A percentile compares a stretch with the other conserved stretches of the same genome.
Conservation (phyloP, 331 rosid genomes). For the Spiraea crenata region DNA sequence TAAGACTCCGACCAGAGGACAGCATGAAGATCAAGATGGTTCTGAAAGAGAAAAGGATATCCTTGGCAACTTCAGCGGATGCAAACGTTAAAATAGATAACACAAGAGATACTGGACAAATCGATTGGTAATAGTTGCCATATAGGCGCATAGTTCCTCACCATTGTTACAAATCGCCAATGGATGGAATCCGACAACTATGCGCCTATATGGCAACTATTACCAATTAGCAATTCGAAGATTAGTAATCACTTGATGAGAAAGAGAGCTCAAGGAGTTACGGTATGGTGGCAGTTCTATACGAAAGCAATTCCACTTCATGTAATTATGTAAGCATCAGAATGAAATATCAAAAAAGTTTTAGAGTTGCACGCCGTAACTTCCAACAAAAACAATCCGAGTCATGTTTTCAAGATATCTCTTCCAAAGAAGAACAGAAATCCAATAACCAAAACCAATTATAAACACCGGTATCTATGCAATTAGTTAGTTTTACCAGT, state of each 20-base stretch:
- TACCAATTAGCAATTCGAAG: constrained; percentile 12
- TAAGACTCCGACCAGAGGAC: too few relatives aligned
- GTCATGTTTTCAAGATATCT: background rate
- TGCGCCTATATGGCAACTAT: constrained; percentile 35
- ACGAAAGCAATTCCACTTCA: background rate
- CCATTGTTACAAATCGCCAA: constrained; percentile 36
- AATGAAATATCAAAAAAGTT: background rate
- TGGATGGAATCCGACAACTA: constrained; percentile 48
- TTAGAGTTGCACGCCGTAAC: background rate
- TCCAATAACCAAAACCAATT: background rate
- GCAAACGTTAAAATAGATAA: too few relatives aligned
- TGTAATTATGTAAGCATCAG: background rate
- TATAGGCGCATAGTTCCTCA: too few relatives aligned
- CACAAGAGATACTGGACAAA: too few relatives aligned
- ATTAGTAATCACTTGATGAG: background rate
- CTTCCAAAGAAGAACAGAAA: background rate
- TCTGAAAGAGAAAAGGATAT: too few relatives aligned
- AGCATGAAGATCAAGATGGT: too few relatives aligned
- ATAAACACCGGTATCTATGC: background rate
- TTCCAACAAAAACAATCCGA: background rate
- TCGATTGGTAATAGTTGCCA: too few relatives aligned
- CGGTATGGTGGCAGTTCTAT: background rate
- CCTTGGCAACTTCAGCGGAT: too few relatives aligned
- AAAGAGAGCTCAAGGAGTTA: background rate
- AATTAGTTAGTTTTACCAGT: constrained; percentile 41